Base-by-base conservation (phyloP, 2,329 filamentous ascomycete genomes). In the Biscogniauxia mediterranea region DNA sequence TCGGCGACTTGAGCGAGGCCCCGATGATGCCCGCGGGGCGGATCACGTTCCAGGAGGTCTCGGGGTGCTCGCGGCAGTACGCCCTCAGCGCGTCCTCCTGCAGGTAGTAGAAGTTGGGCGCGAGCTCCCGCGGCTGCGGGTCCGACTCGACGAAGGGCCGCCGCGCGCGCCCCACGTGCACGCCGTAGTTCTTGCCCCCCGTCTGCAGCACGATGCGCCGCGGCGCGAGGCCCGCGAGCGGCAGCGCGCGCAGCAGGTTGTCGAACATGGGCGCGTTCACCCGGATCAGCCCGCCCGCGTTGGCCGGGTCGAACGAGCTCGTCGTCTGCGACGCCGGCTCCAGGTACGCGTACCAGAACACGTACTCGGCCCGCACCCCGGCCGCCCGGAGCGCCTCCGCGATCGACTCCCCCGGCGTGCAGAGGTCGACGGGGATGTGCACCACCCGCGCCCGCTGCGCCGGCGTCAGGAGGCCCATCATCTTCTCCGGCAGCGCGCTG, bases 331-430 rank as follows among this genome's bases (percentile, higher is more conserved):
- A 81, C 28, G 76, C 70, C 0, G 78, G 77, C 63, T 85, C 82
- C n/a, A 83, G 74, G 72, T 85, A 85, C 1, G 80, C 80, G 61
- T 80, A 84, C 73, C 83, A 85, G 70, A 84, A 84, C 20, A 83
- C 73, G 64, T 84, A 78, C 62, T 79, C 74, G 2, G 78, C 77
- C n/a, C 78, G 75, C 20, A 64, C 67, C 13, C 64, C 73, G 42
- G 68, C 74, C 11, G 71, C 72, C 42, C 78, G 62, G 0, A 70
- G 63, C 6, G 64, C 62, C 1, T 52, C 32, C 9, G 65, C 69
- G 55, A 69, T 68, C 53, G 62, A 61, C 4, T 55, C 73, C 3
- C 28, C 28, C 0, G 77, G 72, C 1, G 81, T 2, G 17, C 50
- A 9, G 7, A 32, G 28, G 28, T 32, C 28, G 3, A 32, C 11